Base-by-base conservation (phyloP, 2,329 filamentous ascomycete species). In the Beauveria varroae region DNA sequence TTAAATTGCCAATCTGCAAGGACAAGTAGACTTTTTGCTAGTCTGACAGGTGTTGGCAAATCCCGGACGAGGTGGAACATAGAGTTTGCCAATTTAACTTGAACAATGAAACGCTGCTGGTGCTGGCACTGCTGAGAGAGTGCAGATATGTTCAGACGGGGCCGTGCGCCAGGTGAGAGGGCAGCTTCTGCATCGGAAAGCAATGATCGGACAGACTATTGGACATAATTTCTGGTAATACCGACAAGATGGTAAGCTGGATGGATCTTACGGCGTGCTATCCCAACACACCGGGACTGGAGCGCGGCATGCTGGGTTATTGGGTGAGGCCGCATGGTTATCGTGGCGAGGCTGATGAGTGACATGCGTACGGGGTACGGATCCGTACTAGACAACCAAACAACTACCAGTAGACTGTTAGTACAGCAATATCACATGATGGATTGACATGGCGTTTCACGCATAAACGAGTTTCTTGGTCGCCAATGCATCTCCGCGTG, bases 31-130 rank as follows among this genome's bases (percentile, higher is more conserved):
- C 14, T 43, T 43, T 34, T 43, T 10, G 20, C 20, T 10, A 24
- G 34, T 41, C 22, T 34, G 6, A 16, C 16, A 14, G 7, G 12
- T 26, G 37, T 7, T 10, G 28, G 16, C 10, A 26, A 44, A 6
- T 12, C 16, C 9, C 7, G 24, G 41, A 16, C 34, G 16, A 22
- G 16, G 51, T 40, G 51, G 34, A 37, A 54, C 20, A 54, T 41
- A 40, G 51, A 54, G 34, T 37, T 37, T 37, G 34, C 34, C 34
- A 16, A 37, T 57, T 57, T 57, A 44, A 57, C 50, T 57, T 56
- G 55, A 50, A 50, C 55, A 57, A 57, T 57, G 55, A 12, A 50
- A 50, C 55, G 55, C 41, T 57, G 41, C 53, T 56, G 54, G 41
- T 37, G 28, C 24, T 10, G 28, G 28, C 40, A 18, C 30, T 20